Evolutionary conservation across 192 early-diverging fungal species (phyloP), one percentile per base, ranked within the genome.

Genomic region (Backusella sp.): DNA sequence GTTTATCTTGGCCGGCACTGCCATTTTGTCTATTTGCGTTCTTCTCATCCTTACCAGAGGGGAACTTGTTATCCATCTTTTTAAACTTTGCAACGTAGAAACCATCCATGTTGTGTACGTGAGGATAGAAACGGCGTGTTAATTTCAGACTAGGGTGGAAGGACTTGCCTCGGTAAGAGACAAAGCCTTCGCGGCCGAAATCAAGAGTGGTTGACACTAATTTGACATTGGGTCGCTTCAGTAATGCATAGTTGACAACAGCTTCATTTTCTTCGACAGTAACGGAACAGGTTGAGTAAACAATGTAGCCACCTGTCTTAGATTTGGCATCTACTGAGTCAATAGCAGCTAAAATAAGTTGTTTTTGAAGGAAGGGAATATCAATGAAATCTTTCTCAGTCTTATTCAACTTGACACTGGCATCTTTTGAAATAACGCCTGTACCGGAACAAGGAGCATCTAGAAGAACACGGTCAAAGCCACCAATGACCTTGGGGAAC

Each of bases 381-480:
- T 96, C 89, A 65, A 87, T 89, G 83, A 99, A 97, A 79, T 98
- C 98, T 76, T 95, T 92, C 11, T 94, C 91, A 1, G 90, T 89
- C 86, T 99, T 99, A 90, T 96, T 98, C 30, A 93, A 86, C 80
- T 99, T 99, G 69, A 98, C 96, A 21, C 93, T 91, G 0, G 93
- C 92, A 84, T 99, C 98, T 80, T 99, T 99, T 76, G 97, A 94
- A 81, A 99, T 99, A 75, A 99, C 97, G 26, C 98, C 98, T 0
- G 98, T 99, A 71, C 98, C 98, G 70, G 90, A 92, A 87, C 98
- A 99, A n/a, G 98, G 98, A 0, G 98, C 96, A 84, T 99, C 98
- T 19, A 99, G 84, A 23, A 99, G 88, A 1, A 99, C 95, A 72
- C 98, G 92, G 78, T 99, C 98, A 76, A 99, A 99, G 3, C 96